phyloP scores from a whole-genome alignment of 306 rosid species.

The Sesbania bispinosa region DNA sequence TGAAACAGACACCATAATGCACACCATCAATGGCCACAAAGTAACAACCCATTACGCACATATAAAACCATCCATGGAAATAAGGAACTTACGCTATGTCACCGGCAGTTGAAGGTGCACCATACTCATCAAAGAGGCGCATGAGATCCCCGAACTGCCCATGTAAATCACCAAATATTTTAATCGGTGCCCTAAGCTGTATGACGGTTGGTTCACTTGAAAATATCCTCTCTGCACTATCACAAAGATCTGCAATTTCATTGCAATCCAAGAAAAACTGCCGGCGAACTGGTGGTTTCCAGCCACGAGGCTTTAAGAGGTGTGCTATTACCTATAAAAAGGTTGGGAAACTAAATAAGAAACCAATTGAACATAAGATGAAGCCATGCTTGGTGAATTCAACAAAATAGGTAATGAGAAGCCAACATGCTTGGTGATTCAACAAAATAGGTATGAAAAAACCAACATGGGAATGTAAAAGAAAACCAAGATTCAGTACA shows the following conservation, averaged over 20 bases:
- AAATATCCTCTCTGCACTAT: conserved; percentile 95
- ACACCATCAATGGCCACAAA: background rate
- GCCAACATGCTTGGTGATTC: background rate
- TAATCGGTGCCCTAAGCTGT: conserved; percentile 91
- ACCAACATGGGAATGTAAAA: background rate
- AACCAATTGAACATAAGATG: conserved; percentile 3
- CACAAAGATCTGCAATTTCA: conserved; percentile 99
- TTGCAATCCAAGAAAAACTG: conserved; percentile 97
- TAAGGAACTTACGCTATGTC: conserved; percentile 88
- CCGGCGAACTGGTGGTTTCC: conserved; percentile 99
- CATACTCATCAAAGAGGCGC: conserved; percentile 99
- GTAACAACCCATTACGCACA: background rate
- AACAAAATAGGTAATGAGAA: conserved; percentile 8
- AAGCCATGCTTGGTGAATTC: conserved; percentile 18
- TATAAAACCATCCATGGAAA: conserved; percentile 6
- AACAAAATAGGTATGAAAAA: background rate
- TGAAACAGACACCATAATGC: background rate
- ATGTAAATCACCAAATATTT: conserved; percentile 98
- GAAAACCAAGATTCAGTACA: background rate
- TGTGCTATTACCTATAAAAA: conserved; percentile 75
- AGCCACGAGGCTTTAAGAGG: conserved; percentile 97
- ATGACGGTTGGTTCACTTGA: conserved; percentile 92
- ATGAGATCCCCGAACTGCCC: conserved; percentile 99
- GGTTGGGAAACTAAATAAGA: conserved; percentile 23
- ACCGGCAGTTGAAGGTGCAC: conserved; percentile 98